phyloP scores from a whole-genome alignment of 257 asterid species.

The Plectranthus barbatus region DNA sequence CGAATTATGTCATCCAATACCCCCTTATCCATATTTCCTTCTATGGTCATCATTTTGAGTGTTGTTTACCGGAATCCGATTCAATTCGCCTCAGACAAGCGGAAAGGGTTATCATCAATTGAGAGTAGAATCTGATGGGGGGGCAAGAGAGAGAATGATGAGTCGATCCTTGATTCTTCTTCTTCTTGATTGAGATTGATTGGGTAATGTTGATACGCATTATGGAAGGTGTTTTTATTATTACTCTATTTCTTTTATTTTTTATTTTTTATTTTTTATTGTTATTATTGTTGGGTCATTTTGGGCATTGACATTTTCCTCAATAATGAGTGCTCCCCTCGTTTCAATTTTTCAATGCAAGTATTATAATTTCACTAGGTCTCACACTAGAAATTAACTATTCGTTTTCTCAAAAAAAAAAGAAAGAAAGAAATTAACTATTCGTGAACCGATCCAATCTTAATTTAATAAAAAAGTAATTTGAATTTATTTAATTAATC shows the following conservation, averaged over 20 bases:
- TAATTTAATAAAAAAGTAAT: too few species aligned
- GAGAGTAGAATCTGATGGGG: background rate
- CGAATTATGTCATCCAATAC: conserved; percentile 76
- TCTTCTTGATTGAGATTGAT: background rate
- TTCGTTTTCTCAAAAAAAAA: background rate
- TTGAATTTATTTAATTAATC: too few species aligned
- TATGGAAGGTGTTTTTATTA: background rate
- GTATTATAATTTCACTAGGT: background rate
- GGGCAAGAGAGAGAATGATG: background rate
- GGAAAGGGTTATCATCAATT: conserved; percentile 2
- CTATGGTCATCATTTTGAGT: conserved; percentile 57
- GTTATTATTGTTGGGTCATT: background rate
- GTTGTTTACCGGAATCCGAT: background rate
- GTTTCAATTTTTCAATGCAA: conserved; percentile 3
- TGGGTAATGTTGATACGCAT: background rate
- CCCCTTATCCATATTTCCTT: conserved; percentile 68
- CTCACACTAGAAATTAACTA: background rate
- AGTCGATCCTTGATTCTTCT: background rate
- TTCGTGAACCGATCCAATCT: too few species aligned
- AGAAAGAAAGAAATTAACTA: too few species aligned
- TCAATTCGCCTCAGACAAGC: background rate
- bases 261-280: too few species aligned
- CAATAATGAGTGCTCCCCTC: conserved; percentile 21
- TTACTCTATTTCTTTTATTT: too few species aligned
- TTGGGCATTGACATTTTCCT: background rate